Evolutionary conservation across 2,329 filamentous ascomycete genomes (phyloP).

Genomic region (Tolypocladium amazonense): DNA sequence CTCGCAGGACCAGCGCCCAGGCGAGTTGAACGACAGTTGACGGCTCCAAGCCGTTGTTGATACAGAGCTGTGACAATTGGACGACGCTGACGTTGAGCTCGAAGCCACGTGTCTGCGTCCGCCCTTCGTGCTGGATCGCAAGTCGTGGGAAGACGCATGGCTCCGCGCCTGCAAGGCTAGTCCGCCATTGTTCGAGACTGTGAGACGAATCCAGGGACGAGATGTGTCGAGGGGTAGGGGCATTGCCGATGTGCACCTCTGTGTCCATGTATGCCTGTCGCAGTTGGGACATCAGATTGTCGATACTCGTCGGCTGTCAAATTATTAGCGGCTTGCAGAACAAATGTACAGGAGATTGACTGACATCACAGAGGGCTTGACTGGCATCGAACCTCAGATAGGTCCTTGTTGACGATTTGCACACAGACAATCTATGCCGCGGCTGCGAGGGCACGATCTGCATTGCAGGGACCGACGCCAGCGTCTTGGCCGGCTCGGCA

Average conservation of each 20-base stretch:
- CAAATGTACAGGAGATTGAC: background rate
- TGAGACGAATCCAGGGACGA: constrained; percentile 15
- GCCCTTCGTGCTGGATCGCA: constrained; percentile 10
- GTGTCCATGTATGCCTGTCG: constrained; percentile 31
- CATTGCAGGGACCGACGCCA: constrained; percentile 29
- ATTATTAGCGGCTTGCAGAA: background rate
- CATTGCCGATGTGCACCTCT: constrained; percentile 13
- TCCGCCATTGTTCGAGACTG: constrained; percentile 35
- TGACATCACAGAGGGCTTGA: constrained; percentile 38
- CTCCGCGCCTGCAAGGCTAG: constrained; percentile 23
- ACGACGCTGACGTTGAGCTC: constrained; percentile 28
- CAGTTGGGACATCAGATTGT: constrained; percentile 35
- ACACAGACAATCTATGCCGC: constrained; percentile 39
- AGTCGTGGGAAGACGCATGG: constrained; percentile 37
- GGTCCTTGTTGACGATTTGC: constrained; percentile 30
- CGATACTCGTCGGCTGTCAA: constrained; percentile 24
- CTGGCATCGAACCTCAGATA: constrained; percentile 40
- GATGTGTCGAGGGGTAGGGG: constrained; percentile 14
- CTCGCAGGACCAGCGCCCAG: constrained; percentile 46
- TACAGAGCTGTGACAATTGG: constrained; percentile 32
- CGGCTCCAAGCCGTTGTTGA: constrained; percentile 27
- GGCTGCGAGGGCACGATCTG: constrained; percentile 26
- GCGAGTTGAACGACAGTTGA: constrained; percentile 45
- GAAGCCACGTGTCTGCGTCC: constrained; percentile 24
- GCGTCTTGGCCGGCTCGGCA: constrained; percentile 23